Base-by-base conservation (phyloP, 805 yeast species). In the Suhomyces tanzawaensis region DNA sequence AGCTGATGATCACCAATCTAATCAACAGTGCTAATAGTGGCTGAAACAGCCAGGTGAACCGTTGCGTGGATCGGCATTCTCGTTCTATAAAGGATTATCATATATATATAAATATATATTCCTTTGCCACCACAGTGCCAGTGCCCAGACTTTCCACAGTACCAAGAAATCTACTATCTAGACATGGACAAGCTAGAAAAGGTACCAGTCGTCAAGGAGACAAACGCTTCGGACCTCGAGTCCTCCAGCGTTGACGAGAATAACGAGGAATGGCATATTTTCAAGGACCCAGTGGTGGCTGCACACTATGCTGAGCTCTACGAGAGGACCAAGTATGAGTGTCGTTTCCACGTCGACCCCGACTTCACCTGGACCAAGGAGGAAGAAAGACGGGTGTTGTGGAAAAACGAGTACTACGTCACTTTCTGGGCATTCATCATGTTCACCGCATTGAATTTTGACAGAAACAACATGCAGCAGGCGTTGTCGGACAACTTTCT, bases 391-490 rank as follows among this genome's bases (percentile, higher is more conserved):
- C 62, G 55, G 28, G 51, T 81, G 4, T 53, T 71, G 8, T 51
- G 77, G 55, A 79, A 77, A 49, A 62, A 77, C 29, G 85, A 82
- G 44, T 66, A 66, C 61, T 60, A 71, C 32, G 83, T 81, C 18
- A 64, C 79, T 4, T 58, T 77, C 19, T 68, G 81, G 66, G 82
- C 83, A 0, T 76, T 77, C 43, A 47, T 65, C 44, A 41, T 66
- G 58, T 55, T 55, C 31, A 43, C 49, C n/a, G 52, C 50, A 9
- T 41, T 55, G 42, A 51, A 55, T 35, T 44, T 53, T 28, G 60
- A 55, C 33, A 30, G 60, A 34, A 49, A 52, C 17, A 55, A 55
- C 37, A 29, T 55, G 32, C 44, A 47, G 2, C 60, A 55, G 40
- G 59, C 59, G 0, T 52, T 52, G 12, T 45, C 58, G 1, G 58